Evolutionary conservation across 1,284 basidiomycete species (phyloP).

Genomic region (Mycosarcoma mackinlayi): DNA sequence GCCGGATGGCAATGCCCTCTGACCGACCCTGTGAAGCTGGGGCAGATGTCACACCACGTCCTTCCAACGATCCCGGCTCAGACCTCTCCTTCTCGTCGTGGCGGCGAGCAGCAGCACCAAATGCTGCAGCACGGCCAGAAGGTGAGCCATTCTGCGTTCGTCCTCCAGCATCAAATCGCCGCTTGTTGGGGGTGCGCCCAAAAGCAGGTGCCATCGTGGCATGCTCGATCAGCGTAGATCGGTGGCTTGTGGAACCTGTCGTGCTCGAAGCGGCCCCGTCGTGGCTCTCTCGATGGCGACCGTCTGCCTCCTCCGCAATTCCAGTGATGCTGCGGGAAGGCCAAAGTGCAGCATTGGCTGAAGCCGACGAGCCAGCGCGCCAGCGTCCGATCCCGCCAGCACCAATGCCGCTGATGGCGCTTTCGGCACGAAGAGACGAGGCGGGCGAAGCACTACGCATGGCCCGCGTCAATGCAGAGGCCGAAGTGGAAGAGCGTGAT

Average conservation of each 20-base stretch:
- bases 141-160: slow-evolving; percentile 20
- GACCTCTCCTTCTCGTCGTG: slow-evolving; percentile 18
- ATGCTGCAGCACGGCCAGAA: slow-evolving; percentile 22
- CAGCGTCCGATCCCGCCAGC: slow-evolving; percentile 17
- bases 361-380: slow-evolving; percentile 33
- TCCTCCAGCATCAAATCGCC: slow-evolving; percentile 18
- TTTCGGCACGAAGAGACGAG: slow-evolving; percentile 23
- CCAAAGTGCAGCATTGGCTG: slow-evolving; percentile 26
- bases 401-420: slow-evolving; percentile 8
- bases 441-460: slow-evolving; percentile 33
- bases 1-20: slow-evolving; percentile 35
- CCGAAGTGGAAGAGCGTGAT: slow-evolving; percentile 12
- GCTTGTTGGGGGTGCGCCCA: slow-evolving; percentile 36
- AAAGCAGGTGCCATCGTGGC: slow-evolving; percentile 44
- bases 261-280: slow-evolving; percentile 31
- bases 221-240: slow-evolving; percentile 42
- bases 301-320: slow-evolving; percentile 25
- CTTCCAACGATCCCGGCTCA: slow-evolving; percentile 12
- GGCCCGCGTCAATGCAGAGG: slow-evolving; percentile 48
- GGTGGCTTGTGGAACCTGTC: slow-evolving; percentile 34
- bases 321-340: slow-evolving; percentile 33
- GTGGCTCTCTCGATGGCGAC: slow-evolving; percentile 9
- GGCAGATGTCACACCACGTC: slow-evolving; percentile 29
- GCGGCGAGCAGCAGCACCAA: slow-evolving; percentile 8
- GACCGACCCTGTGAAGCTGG: slow-evolving; percentile 45